These are phyloP conservation scores for Backusella liffmaniae DNA, from an alignment of 192 early-diverging fungal species.

Conservation along the genomic window DNA sequence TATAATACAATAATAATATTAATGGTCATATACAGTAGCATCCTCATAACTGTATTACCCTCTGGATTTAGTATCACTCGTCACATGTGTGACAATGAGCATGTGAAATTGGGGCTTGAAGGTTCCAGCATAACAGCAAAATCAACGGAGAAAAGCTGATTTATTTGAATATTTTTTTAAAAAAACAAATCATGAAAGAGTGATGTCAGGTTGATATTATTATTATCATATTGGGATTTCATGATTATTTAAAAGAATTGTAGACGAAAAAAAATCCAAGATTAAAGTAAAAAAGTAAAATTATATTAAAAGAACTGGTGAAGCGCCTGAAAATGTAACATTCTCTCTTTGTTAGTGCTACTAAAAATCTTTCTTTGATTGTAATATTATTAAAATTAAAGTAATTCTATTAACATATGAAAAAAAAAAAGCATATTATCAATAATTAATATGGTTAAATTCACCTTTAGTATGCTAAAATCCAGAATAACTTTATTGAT, in stretches of 20 bases:
- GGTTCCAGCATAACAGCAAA: neutral
- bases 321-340: neutral
- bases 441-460: neutral
- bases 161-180: neutral
- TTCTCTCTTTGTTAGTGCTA: neutral
- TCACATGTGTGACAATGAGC: slow-evolving; percentile 1
- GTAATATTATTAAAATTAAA: neutral
- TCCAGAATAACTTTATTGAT: neutral
- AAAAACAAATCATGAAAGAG: neutral
- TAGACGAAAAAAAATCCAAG: neutral
- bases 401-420: neutral
- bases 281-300: neutral
- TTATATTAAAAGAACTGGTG: neutral
- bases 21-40: neutral
- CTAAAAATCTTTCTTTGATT: neutral
- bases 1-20: neutral
- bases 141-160: neutral
- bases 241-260: neutral
- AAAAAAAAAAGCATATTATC: neutral
- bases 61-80: neutral
- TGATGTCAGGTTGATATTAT: neutral
- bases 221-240: neutral
- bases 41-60: neutral
- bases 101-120: neutral
- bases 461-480: neutral